Base-by-base conservation (phyloP, 441 rosid species). In the Adansonia rubrostipa region DNA sequence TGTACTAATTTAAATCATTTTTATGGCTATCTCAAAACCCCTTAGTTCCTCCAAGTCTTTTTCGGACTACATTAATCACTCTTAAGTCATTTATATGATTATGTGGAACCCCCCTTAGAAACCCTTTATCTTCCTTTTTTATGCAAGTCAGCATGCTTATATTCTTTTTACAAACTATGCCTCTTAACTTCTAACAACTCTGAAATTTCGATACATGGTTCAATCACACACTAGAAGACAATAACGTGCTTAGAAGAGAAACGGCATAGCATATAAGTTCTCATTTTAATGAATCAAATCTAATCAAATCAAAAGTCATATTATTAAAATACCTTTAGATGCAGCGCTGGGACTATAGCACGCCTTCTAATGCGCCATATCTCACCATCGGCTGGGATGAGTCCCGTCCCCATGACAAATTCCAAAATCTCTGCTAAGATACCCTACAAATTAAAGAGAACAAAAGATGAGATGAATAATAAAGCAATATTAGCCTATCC, bases 401-500 rank as follows among this genome's bases (percentile, higher is more conserved):
- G 95, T 78, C 99, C 99, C 82, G 84, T 94, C 15, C 99, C 99
- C 99, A 96, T 96, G 42, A 96, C 99, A 92, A 96, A 96, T 5
- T 96, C 97, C 61, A 96, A 86, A 87, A 96, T 94, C 83, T 96
- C 99, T 63, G 97, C 98, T 79, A 96, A 81, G 77, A 96, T 88
- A 76, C 98, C 99, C 99, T 96, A 86, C 78, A 82, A 64, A 60
- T 67, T 53, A 72, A 78, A 17, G 64, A 72, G 50, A 76, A 77
- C 57, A 53, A 53, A 76, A 19, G 70, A 77, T 36, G 22, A 73
- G 73, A 72, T 22, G 22, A 9, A 50, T 4, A 9, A 71, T 33
- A 69, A 50, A 56, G 70, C 17, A 54, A 79, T 57, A 14, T 42
- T 19, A 51, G 4, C 48, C 5, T 78, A 76, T 33, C n/a, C 51